Percentiles rank a stretch among this genome's conserved stretches.
These are phyloP conservation scores for Yamadazyma sp. DNA, from an alignment of 805 yeast species.

Conservation along the genomic window DNA sequence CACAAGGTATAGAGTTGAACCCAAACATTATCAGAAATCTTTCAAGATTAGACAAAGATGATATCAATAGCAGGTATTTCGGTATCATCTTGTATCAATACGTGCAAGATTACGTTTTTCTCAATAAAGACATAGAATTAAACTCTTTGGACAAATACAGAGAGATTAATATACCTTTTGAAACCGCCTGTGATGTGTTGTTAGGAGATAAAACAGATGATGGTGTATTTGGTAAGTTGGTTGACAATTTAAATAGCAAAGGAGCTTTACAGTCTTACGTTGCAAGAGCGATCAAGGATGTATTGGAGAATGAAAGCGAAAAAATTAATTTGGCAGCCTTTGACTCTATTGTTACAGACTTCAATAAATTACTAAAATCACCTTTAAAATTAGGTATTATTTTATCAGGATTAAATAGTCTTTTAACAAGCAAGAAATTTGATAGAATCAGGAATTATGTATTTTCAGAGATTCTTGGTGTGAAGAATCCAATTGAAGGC, in stretches of 20 bases:
- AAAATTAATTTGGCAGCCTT: conserved; percentile 15
- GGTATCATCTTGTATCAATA: too few relatives aligned
- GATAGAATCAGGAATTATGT: conserved; percentile 56
- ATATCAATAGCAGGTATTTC: too few relatives aligned
- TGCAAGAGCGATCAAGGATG: conserved; percentile 16
- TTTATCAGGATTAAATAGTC: conserved; percentile 30
- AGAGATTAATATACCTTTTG: not conserved
- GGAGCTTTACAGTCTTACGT: conserved; percentile 15
- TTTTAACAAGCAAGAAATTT: conserved; percentile 35
- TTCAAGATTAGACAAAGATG: too few relatives aligned
- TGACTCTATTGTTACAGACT: conserved; percentile 28
- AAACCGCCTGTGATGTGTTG: not conserved
- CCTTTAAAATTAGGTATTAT: conserved; percentile 31
- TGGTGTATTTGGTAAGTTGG: not conserved
- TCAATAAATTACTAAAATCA: conserved; percentile 24
- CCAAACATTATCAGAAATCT: too few relatives aligned
- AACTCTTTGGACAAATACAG: not conserved
- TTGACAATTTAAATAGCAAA: conserved; percentile 1
- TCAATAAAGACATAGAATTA: not conserved
- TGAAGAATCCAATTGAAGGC: conserved; percentile 37
- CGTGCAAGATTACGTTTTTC: conserved; percentile 9
- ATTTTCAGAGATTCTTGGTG: conserved; percentile 66
- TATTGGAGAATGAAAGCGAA: conserved; percentile 16
- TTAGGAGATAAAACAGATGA: not conserved
- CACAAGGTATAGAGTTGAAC: not conserved